phyloP scores from a whole-genome alignment of 1,284 basidiomycete species.

The Rhodotorula sp. region DNA sequence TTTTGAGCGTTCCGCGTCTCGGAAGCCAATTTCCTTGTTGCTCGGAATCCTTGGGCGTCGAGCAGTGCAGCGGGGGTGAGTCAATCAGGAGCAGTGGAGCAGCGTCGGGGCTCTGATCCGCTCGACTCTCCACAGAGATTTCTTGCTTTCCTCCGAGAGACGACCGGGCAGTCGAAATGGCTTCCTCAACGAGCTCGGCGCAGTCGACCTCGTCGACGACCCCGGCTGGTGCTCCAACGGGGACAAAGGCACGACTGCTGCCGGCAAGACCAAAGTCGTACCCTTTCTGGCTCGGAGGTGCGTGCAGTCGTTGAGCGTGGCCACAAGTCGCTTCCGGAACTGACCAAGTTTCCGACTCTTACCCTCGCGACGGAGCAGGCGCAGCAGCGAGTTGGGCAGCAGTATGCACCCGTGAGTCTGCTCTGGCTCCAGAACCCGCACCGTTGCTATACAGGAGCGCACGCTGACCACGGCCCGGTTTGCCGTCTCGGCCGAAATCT shows the following conservation, averaged over 20 bases:
- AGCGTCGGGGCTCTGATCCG: not conserved
- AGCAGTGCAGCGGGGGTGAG: too few species aligned
- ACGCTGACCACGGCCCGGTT: slow-evolving; percentile 3
- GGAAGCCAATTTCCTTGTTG: too few species aligned
- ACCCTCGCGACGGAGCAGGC: slow-evolving; percentile 6
- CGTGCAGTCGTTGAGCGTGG: not conserved
- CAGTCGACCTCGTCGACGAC: not conserved
- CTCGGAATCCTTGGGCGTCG: too few species aligned
- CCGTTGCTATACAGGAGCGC: not conserved
- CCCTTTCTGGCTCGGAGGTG: slow-evolving; percentile 40
- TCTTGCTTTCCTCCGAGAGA: not conserved
- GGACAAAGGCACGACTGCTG: not conserved
- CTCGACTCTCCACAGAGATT: too few species aligned
- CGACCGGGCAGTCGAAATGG: slow-evolving; percentile 3
- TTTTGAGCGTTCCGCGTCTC: too few species aligned
- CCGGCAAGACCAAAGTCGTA: slow-evolving; percentile 23
- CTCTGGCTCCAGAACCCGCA: too few species aligned
- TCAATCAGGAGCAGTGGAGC: not conserved
- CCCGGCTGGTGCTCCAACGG: not conserved
- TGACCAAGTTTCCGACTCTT: not conserved
- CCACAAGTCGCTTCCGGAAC: not conserved
- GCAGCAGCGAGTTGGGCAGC: slow-evolving; percentile 38
- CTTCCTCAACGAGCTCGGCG: not conserved
- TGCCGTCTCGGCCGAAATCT: not conserved
- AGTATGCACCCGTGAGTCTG: slow-evolving; percentile 38